phyloP scores from a whole-genome alignment of 2,329 filamentous ascomycete species.

The Chrysoporthe deuterocubensis region DNA sequence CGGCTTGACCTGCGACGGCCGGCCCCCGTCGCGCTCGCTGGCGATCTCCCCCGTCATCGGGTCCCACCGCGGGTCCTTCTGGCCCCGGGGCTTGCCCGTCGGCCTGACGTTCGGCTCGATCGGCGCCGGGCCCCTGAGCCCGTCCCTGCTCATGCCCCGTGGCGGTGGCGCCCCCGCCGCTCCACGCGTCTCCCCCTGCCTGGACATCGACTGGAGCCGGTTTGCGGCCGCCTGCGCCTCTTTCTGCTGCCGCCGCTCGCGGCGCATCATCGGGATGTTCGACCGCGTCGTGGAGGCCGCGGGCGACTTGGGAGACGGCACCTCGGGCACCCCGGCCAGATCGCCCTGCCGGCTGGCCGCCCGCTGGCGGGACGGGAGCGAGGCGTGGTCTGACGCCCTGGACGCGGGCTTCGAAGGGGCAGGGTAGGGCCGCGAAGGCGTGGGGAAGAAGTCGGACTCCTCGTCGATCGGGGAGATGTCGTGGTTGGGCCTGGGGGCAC shows the following conservation, averaged over 20 bases:
- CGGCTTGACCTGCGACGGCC: constrained; percentile 60
- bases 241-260: constrained; percentile 52
- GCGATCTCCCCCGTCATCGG: constrained; percentile 69
- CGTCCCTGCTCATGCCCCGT: constrained; percentile 13
- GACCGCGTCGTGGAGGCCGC: constrained; percentile 33
- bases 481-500: constrained; percentile 27
- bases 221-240: constrained; percentile 33
- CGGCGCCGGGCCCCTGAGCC: constrained; percentile 11
- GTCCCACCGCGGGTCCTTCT: constrained; percentile 61
- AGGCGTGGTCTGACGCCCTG: constrained; percentile 15
- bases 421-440: constrained; percentile 34
- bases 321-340: constrained; percentile 31
- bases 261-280: constrained; percentile 58
- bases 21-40: constrained; percentile 54
- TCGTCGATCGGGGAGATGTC: constrained; percentile 61
- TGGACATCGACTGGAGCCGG: constrained; percentile 7
- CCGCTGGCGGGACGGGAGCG: constrained; percentile 25
- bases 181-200: neutral
- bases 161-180: neutral
- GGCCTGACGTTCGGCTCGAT: constrained; percentile 14
- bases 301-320: constrained; percentile 9
- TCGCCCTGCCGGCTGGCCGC: constrained; percentile 18
- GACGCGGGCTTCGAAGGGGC: constrained; percentile 18
- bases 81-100: constrained; percentile 6
- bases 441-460: constrained; percentile 28